Evolutionary conservation across 75 land plant genomes (phyloP).

Genomic region (Picea glauca): DNA sequence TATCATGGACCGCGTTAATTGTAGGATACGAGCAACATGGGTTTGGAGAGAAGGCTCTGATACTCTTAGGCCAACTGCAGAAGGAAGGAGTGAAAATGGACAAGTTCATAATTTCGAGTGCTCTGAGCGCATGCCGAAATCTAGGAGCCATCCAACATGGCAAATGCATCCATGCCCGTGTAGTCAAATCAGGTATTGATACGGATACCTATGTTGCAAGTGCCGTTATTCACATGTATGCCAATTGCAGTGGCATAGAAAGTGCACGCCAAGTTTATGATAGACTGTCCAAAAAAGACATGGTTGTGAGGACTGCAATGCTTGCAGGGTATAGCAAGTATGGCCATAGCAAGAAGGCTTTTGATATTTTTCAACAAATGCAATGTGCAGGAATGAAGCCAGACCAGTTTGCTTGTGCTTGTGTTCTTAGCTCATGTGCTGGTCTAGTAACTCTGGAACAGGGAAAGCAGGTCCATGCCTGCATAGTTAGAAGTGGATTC

Average conservation of each 20-base stretch:
- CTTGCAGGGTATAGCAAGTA: background rate
- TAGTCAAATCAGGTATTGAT: background rate
- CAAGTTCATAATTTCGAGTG: background rate
- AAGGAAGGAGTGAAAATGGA: background rate
- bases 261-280: background rate
- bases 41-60: background rate
- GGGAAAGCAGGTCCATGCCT: background rate
- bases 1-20: background rate
- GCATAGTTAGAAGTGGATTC: background rate
- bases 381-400: background rate
- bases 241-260: background rate
- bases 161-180: background rate
- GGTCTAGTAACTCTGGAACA: background rate
- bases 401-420: background rate
- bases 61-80: slow-evolving; percentile 4
- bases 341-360: background rate
- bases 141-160: background rate
- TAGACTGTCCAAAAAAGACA: background rate
- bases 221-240: slow-evolving; percentile 8
- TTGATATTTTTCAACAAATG: background rate
- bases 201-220: background rate
- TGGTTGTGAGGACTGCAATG: background rate
- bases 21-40: background rate
- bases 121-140: background rate
- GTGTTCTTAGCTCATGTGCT: background rate